Conservation (phyloP, 1,284 basidiomycete species). For the Puccinia triticina region DNA sequence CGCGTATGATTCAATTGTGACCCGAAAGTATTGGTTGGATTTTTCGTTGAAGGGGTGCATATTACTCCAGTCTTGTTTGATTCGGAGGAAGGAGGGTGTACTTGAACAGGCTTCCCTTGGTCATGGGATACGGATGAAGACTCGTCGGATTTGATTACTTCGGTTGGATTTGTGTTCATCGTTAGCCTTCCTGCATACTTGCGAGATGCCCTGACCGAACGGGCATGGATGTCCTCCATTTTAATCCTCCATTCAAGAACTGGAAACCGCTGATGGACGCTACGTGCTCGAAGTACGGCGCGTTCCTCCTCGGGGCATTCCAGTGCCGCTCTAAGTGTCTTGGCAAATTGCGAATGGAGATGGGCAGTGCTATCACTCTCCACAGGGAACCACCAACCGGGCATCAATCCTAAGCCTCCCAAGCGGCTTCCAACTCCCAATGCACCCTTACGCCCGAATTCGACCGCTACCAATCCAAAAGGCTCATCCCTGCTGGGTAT, state of each 20-base stretch:
- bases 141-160: not conserved
- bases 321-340: constrained; percentile 87
- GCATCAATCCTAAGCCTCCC: constrained; percentile 91
- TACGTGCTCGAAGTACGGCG: constrained; percentile 83
- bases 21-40: not conserved
- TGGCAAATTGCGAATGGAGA: constrained; percentile 87
- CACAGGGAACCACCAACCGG: constrained; percentile 74
- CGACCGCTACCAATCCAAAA: constrained; percentile 89
- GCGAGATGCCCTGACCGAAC: constrained; percentile 75
- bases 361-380: constrained; percentile 85
- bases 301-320: constrained; percentile 86
- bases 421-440: constrained; percentile 88
- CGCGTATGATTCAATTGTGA: not conserved
- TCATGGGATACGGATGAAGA: not conserved
- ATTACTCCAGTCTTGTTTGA: not conserved
- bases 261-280: constrained; percentile 89
- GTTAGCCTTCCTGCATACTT: constrained; percentile 71
- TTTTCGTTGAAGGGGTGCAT: not conserved
- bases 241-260: constrained; percentile 94
- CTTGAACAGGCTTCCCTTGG: not conserved
- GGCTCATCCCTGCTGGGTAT: constrained; percentile 81
- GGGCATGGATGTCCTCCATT: constrained; percentile 87
- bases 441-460: constrained; percentile 91
- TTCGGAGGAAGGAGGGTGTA: not conserved
- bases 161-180: constrained; percentile 65